Base-by-base conservation (phyloP, 768 basidiomycete genomes). In the Galerina marginata region DNA sequence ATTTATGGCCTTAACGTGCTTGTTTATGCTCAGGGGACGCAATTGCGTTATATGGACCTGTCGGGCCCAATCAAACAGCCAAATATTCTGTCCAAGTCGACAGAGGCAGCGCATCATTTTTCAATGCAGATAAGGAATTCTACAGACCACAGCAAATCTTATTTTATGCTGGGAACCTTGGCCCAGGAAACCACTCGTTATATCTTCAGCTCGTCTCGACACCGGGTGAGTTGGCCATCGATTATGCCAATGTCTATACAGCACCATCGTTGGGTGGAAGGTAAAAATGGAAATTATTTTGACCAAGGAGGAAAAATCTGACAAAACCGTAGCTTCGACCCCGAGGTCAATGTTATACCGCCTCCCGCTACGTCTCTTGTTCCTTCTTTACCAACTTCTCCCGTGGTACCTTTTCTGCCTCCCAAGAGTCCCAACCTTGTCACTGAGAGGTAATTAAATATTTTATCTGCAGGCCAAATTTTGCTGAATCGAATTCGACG, bases 191-290 rank as follows among this genome's bases (percentile, higher is more conserved):
- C 3, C 66, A 67, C 40, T 46, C 59, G 14, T 40, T 65, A 7
- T 12, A 14, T 9, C 20, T 54, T 1, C 37, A 58, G 11, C 15
- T 38, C 6, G 11, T 40, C 1, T 29, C 39, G 15, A 3, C 36
- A 12, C 20, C 38, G 11, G 59, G 60, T 2, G 53, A 55, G 25
- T 54, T 67, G 12, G 64, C 61, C 3, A 62, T 67, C 14, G 66
- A 67, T 36, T 67, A 61, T 47, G 66, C 62, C 1, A 59, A 63
- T 23, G 59, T 65, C 0, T 67, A 63, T 43, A 65, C 61, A 2
- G 37, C 64, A 15, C 59, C 46, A 3, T 67, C 66, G 1, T 52
- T 67, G 12, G 66, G 66, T n/a, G 66, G 66, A n/a, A 64, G 64
- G 66, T 57, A 12, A 48, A 33, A 33, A 33, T 33, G 29, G 5